Evolutionary conservation across 1,139 yeast genomes (phyloP), one percentile per base, ranked within the genome.

Genomic region (Nakaseomyces sp.): DNA sequence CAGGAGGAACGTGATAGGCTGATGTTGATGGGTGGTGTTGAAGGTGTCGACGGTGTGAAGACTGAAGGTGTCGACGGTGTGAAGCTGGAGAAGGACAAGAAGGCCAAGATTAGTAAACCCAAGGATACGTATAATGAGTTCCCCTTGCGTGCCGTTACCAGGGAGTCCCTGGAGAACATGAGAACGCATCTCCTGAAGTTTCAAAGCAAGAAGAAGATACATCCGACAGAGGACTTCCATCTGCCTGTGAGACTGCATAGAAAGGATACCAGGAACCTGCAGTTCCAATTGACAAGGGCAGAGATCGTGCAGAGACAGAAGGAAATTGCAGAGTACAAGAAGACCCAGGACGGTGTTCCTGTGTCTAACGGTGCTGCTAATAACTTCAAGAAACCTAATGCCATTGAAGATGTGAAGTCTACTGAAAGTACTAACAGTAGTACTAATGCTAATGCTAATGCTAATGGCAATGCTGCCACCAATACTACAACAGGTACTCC

Each of bases 201-300:
- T 58, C 94, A 83, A 56, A 73, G 85, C 31, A 78, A 79, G 50
- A 74, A 77, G 53, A 73, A 74, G 40, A 81, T 91, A 28, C 85
- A 85, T 51, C 91, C 93, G 5, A 68, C 70, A 25, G 69, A 71
- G 30, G 80, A 80, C 51, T 89, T 89, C 62, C 79, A 78, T 43
- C 74, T 76, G 47, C 98, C 98, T 0, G 82, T 89, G 15, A 70
- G 96, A 53, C 69, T 89, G 57, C 96, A 88, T 62, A 74, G 97
- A 54, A 88, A 89, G 60, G 97, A 89, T 63, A 96, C 97, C 1
- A 75, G 88, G 54, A 86, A 86, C 59, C 70, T 89, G 61, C 96
- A 86, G 60, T 85, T 84, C 58, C 95, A 86, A 64, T 68, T 85
- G 53, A 81, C 89, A 69, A 56, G 75, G 68, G 63, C 75, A 71